These are phyloP conservation scores for Leucocoprinus leucothites DNA, from an alignment of 768 basidiomycete genomes.

Conservation along the genomic window DNA sequence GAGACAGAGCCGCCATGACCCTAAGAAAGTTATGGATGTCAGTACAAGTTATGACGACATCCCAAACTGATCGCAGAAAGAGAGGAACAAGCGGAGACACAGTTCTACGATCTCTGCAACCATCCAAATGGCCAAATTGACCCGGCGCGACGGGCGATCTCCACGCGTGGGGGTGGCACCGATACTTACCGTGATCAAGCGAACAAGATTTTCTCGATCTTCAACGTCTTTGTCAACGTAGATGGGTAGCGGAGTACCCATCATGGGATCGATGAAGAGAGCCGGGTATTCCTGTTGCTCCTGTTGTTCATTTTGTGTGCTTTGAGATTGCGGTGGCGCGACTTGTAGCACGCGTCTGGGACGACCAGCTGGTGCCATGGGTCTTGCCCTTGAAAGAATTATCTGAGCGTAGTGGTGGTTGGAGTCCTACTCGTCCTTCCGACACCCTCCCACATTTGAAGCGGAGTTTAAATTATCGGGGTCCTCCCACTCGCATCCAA, in stretches of 20 bases:
- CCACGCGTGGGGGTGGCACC: background rate
- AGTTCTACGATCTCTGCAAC: background rate
- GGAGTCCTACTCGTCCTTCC: constrained; percentile 36
- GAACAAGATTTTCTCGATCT: constrained; percentile 60
- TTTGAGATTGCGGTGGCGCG: constrained; percentile 16
- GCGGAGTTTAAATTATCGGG: constrained; percentile 17
- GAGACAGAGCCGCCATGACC: constrained; percentile 75
- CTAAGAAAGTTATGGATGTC: constrained; percentile 33
- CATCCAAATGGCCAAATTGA: background rate
- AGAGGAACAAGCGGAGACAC: background rate
- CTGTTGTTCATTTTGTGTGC: constrained; percentile 38
- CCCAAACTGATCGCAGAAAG: background rate
- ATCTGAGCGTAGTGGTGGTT: constrained; percentile 39
- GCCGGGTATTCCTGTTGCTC: constrained; percentile 5
- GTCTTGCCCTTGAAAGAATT: constrained; percentile 46
- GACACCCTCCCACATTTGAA: constrained; percentile 14
- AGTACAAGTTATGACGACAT: constrained; percentile 3
- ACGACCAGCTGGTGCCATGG: constrained; percentile 76
- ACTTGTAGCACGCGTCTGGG: constrained; percentile 25
- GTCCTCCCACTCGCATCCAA: background rate
- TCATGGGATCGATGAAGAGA: constrained; percentile 80
- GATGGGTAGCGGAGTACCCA: constrained; percentile 69
- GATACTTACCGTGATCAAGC: constrained; percentile 61
- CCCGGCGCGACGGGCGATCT: background rate
- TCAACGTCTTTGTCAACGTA: constrained; percentile 82